These are phyloP conservation scores for Gnaphalium uliginosum DNA, from an alignment of 129 eudicot genomes.

Conservation along the genomic window DNA sequence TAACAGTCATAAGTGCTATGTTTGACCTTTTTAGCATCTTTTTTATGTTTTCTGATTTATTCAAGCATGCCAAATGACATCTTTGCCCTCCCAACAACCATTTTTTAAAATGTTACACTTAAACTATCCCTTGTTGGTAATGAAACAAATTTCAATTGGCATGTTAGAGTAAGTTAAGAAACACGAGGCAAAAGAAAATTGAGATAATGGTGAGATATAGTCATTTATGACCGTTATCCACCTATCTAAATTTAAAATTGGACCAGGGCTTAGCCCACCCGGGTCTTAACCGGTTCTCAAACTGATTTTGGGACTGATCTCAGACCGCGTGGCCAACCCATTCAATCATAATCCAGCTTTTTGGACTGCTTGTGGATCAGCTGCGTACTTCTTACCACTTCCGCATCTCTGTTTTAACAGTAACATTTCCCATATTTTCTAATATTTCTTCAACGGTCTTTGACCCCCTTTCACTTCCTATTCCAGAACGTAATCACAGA, in stretches of 20 bases:
- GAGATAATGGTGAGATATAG: not conserved
- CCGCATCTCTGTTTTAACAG: not conserved
- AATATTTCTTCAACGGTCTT: not conserved
- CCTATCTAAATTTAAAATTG: not conserved
- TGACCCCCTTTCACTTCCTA: constrained; percentile 21
- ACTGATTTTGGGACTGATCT: no score
- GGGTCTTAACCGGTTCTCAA: no score
- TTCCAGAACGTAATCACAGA: constrained; percentile 22
- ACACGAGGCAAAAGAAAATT: not conserved
- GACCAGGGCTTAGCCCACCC: no score
- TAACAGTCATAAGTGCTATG: not conserved
- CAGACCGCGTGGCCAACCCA: no score
- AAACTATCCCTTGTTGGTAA: no score
- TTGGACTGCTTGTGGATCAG: not conserved
- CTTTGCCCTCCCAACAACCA: not conserved
- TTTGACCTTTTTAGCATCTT: not conserved
- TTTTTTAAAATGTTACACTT: no score
- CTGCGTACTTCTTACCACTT: not conserved
- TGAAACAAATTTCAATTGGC: not conserved
- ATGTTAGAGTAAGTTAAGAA: not conserved
- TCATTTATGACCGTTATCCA: not conserved
- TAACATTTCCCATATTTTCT: not conserved
- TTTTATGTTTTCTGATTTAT: not conserved
- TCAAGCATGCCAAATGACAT: not conserved
- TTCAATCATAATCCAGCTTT: not conserved